Base-by-base conservation (phyloP, 2,329 filamentous ascomycete genomes). In the Epichloe uncinata region DNA sequence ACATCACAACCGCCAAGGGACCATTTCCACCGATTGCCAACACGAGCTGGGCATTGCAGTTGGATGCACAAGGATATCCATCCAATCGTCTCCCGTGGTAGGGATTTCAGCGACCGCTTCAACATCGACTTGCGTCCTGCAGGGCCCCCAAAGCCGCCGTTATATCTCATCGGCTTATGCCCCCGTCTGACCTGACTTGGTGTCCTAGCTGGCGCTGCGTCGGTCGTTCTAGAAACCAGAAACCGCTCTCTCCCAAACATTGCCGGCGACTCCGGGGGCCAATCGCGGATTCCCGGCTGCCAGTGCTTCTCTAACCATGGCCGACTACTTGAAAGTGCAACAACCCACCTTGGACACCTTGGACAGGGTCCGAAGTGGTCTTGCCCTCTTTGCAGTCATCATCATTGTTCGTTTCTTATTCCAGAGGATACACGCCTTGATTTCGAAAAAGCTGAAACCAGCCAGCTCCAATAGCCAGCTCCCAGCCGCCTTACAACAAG, bases 331-430 rank as follows among this genome's bases (percentile, higher is more conserved):
- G 52, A 65, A 53, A 49, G 52, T 50, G 54, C 57, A 62, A 46
- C 54, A 57, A 51, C 62, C 63, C 62, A 53, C 60, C 47, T 56
- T 60, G 16, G 16, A 18, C 16, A 18, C 16, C 16, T 18, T 18
- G 50, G 53, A 57, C 34, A 58, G 57, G 44, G 49, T 65, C 41
- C 58, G 59, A 43, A 54, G 56, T 49, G 60, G 59, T 26, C 57
- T 67, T 38, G 58, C 63, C 49, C 51, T 66, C 52, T 62, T 69
- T 56, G 63, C 63, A 50, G 50, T 71, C 48, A 54, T 66, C 50
- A 50, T 65, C 50, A 62, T 68, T 54, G 60, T 63, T 50, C 62
- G 61, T 33, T 62, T 57, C 53, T 63, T 62, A 51, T 47, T 60
- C 40, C 52, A 56, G 46, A 57, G 48, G 33, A 45, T 58, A 42